Evolutionary conservation across 768 basidiomycete genomes (phyloP).

Genomic region (Agrocybe praecox): DNA sequence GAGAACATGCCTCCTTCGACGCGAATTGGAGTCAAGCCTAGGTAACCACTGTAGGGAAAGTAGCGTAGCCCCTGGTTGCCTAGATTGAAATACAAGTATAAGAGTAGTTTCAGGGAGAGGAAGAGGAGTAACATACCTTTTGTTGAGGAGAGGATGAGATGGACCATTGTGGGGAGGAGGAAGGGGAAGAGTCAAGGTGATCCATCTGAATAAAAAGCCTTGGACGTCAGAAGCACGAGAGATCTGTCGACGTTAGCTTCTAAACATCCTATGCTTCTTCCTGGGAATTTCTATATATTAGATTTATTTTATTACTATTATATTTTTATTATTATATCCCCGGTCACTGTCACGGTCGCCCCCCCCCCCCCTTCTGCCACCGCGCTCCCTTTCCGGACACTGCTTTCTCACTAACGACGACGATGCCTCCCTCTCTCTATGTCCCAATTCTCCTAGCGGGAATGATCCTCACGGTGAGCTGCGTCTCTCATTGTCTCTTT

Average conservation of each 20-base stretch:
- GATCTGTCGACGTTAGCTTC: constrained; percentile 37
- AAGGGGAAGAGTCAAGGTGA: constrained; percentile 29
- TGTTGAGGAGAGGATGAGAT: constrained; percentile 64
- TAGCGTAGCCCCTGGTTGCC: constrained; percentile 70
- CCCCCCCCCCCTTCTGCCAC: constrained; percentile 7
- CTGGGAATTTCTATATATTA: constrained; percentile 21
- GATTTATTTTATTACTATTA: not conserved
- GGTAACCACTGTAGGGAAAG: constrained; percentile 78
- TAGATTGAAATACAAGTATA: constrained; percentile 20
- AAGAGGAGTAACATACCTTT: constrained; percentile 39
- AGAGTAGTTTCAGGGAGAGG: not conserved
- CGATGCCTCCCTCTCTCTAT: constrained; percentile 70
- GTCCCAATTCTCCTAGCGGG: constrained; percentile 84
- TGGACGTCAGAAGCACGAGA: constrained; percentile 37
- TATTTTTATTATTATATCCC: constrained; percentile 10
- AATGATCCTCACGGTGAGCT: constrained; percentile 86
- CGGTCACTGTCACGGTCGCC: constrained; percentile 27
- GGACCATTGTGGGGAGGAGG: constrained; percentile 57
- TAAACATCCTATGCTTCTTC: constrained; percentile 35
- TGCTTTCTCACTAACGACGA: constrained; percentile 21
- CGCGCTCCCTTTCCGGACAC: constrained; percentile 4
- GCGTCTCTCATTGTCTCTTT: not conserved
- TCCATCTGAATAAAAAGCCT: constrained; percentile 45
- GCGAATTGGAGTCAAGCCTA: constrained; percentile 79
- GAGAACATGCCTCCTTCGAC: constrained; percentile 69